Evolutionary conservation across 2,329 filamentous ascomycete genomes (phyloP), one percentile per base, ranked within the genome.

Genomic region (Alternaria incomplexa): DNA sequence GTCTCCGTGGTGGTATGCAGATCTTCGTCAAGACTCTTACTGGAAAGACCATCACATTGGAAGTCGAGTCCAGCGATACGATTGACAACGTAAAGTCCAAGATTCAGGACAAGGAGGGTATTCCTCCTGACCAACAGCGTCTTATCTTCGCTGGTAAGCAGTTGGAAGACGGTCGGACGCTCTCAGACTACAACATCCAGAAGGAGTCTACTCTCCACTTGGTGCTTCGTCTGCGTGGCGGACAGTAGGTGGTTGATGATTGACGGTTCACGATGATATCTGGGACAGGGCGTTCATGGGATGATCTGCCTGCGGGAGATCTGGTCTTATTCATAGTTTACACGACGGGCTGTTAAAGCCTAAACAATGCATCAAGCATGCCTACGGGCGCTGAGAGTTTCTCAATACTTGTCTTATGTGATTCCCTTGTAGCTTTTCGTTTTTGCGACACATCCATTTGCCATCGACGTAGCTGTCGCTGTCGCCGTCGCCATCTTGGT

Each of bases 181-280:
- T 97, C 0, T 91, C 89, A 54, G 95, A 97, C 80, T 97, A 97
- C 89, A 97, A 97, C 85, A 97, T 97, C 50, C 95, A 98, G 81
- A 88, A 88, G 84, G 88, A 89, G 82, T 87, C 84, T 57, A 90
- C 87, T 2, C 82, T 90, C 63, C 88, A 90, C 80, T 83, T 90
- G 82, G 88, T 90, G 75, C 83, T 88, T 66, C 83, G 86, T 80
- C 84, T 88, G 48, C 86, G 86, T 79, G 86, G 85, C 66, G 85
- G 85, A 59, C 81, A 83, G 82, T 83, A 86, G 79, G 73, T 51
- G 66, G 61, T 52, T 56, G 61, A 51, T 60, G 52, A 50, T 69
- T 63, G 61, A 51, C 62, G 53, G 54, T 69, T 64, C 36, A 8
- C 62, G 69, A 59, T 68, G 28, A 56, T 62, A 54, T 64, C 70